These are phyloP conservation scores for Podila verticillata DNA, from an alignment of 192 early-diverging fungal species.

Conservation along the genomic window DNA sequence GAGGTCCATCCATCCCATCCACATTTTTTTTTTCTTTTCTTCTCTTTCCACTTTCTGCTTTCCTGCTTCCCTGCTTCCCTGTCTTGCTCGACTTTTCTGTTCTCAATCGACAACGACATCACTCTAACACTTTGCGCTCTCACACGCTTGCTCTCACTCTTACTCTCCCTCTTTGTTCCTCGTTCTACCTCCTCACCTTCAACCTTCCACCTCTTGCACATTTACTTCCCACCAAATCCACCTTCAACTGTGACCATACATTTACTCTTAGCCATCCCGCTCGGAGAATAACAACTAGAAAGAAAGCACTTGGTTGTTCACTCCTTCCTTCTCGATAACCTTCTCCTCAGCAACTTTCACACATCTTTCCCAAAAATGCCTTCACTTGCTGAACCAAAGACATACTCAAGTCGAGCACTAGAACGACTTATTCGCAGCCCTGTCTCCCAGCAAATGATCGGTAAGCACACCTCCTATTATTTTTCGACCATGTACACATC, in stretches of 20 bases:
- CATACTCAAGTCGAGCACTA: constrained; percentile 38
- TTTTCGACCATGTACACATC: background rate
- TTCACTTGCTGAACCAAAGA: constrained; percentile 39
- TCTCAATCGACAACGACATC: too few species aligned
- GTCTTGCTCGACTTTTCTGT: too few species aligned
- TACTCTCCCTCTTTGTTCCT: too few species aligned
- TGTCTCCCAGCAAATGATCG: constrained; percentile 49
- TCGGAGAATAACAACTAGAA: too few species aligned
- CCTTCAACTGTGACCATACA: background rate
- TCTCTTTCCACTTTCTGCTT: background rate
- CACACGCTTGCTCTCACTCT: too few species aligned
- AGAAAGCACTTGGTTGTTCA: background rate
- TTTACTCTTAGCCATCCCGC: background rate
- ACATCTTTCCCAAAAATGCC: constrained; percentile 25
- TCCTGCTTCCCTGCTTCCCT: too few species aligned
- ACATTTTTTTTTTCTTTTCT: background rate
- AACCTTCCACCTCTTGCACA: background rate
- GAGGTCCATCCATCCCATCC: background rate
- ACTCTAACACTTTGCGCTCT: too few species aligned
- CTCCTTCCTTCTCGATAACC: background rate
- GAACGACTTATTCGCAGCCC: constrained; percentile 41
- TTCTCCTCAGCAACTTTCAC: background rate
- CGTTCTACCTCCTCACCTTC: background rate
- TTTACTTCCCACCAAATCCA: background rate
- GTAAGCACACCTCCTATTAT: constrained; percentile 13